Conservation (phyloP, 306 rosid species). For the Trifolium repens region DNA sequence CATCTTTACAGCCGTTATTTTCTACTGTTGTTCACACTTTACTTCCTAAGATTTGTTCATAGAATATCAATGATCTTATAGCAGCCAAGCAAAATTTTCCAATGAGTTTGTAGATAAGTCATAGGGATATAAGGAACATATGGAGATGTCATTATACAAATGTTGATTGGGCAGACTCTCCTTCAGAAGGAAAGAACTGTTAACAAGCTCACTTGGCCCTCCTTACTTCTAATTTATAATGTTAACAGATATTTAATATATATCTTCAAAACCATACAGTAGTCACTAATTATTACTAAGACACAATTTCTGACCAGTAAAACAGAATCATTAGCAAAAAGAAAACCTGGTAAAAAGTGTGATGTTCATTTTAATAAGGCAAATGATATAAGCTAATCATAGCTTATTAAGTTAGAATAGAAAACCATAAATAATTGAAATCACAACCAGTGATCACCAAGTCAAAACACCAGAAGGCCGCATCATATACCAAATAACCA, state of each 20-base stretch:
- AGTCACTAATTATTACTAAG: slow-evolving; percentile 1
- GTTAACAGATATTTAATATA: slow-evolving; percentile 1
- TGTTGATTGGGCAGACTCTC: neutral
- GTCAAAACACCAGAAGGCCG: neutral
- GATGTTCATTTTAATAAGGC: slow-evolving; percentile 5
- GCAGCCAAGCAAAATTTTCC: neutral
- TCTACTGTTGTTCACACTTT: neutral
- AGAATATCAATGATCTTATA: neutral
- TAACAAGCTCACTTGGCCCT: neutral
- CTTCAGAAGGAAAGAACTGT: neutral
- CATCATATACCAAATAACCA: slow-evolving; percentile 4
- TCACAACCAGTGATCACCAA: neutral
- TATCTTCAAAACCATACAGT: neutral
- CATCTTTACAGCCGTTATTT: neutral
- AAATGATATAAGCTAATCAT: neutral
- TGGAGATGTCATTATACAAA: neutral
- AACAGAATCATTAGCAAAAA: neutral
- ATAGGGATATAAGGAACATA: neutral
- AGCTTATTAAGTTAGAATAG: neutral
- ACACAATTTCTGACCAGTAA: neutral
- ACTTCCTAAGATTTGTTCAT: slow-evolving; percentile 2
- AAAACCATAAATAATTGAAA: slow-evolving; percentile 3
- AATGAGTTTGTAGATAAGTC: neutral
- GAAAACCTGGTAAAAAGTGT: slow-evolving; percentile 1
- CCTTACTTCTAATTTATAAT: neutral